Conservation (phyloP, 371 early-diverging fungal genomes). For the Mortierella sp. region DNA sequence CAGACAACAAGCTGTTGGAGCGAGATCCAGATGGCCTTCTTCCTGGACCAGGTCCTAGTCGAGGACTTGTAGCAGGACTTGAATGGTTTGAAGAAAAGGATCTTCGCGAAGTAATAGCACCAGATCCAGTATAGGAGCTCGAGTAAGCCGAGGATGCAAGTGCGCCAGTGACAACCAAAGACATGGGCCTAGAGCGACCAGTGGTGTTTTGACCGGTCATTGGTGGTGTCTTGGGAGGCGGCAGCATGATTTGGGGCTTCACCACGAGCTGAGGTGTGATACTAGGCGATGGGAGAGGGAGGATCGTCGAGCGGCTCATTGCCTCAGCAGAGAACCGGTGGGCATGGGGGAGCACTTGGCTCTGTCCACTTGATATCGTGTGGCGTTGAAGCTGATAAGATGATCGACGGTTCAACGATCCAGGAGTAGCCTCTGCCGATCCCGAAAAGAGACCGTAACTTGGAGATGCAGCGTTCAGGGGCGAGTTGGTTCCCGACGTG, state of each 20-base stretch:
- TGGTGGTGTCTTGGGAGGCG: conserved; percentile 45
- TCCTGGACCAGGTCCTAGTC: conserved; percentile 28
- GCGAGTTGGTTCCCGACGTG: conserved; percentile 32
- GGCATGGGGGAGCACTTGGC: conserved; percentile 8
- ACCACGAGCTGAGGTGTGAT: conserved; percentile 44
- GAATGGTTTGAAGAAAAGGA: conserved; percentile 40
- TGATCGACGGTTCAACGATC: conserved; percentile 8
- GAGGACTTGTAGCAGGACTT: conserved; percentile 49
- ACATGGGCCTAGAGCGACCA: conserved; percentile 38
- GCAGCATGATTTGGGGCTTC: conserved; percentile 51
- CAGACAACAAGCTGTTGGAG: conserved; percentile 42
- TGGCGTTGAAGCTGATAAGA: conserved; percentile 43
- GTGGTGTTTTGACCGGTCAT: conserved; percentile 42
- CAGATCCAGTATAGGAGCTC: conserved; percentile 20
- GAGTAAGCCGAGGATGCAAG: conserved; percentile 24
- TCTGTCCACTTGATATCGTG: conserved; percentile 40
- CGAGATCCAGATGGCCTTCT: conserved; percentile 17
- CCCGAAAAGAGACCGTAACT: conserved; percentile 10
- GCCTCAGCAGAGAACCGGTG: conserved; percentile 35
- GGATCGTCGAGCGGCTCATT: conserved; percentile 31
- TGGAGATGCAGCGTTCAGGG: conserved; percentile 14
- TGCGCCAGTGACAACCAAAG: conserved; percentile 28
- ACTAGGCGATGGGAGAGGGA: conserved; percentile 34
- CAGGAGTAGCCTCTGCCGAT: conserved; percentile 8
- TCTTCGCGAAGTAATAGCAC: conserved; percentile 8